Conservation (phyloP, 2,329 filamentous ascomycete species). For the Epichloe uncinata region DNA sequence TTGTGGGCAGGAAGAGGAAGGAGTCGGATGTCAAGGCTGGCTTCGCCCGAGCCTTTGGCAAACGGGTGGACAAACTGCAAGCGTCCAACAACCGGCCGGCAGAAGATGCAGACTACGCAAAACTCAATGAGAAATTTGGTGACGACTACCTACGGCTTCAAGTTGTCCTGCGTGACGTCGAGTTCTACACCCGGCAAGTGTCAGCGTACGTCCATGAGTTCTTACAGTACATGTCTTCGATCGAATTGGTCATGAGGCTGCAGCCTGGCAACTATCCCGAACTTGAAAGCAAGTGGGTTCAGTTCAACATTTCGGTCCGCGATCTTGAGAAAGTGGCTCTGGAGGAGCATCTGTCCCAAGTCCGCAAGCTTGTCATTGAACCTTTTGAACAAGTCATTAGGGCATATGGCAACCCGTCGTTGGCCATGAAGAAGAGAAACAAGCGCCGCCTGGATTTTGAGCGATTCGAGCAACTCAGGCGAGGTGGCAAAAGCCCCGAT, state of each 20-base stretch:
- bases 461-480: slow-evolving; percentile 62
- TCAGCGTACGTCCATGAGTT: slow-evolving; percentile 71
- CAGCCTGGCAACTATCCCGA: slow-evolving; percentile 66
- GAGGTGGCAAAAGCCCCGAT: slow-evolving; percentile 73
- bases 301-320: slow-evolving; percentile 74
- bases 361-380: slow-evolving; percentile 72
- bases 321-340: slow-evolving; percentile 75
- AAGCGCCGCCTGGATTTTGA: slow-evolving; percentile 89
- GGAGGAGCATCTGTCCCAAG: slow-evolving; percentile 61
- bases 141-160: slow-evolving; percentile 89
- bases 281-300: slow-evolving; percentile 86
- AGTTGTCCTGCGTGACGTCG: slow-evolving; percentile 85
- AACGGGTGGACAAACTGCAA: slow-evolving; percentile 74
- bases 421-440: slow-evolving; percentile 86
- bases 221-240: slow-evolving; percentile 63
- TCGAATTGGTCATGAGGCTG: slow-evolving; percentile 67
- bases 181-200: slow-evolving; percentile 76
- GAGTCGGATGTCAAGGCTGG: slow-evolving; percentile 79
- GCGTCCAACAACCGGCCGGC: slow-evolving; percentile 45
- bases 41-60: slow-evolving; percentile 78
- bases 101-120: slow-evolving; percentile 71
- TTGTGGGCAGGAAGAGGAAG: slow-evolving; percentile 73
- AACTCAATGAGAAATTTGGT: slow-evolving; percentile 73
- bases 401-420: slow-evolving; percentile 68
- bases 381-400: slow-evolving; percentile 69